These are phyloP conservation scores for Phytophthora pistaciae DNA, from an alignment of 352 stramenopile genomes.

Conservation along the genomic window DNA sequence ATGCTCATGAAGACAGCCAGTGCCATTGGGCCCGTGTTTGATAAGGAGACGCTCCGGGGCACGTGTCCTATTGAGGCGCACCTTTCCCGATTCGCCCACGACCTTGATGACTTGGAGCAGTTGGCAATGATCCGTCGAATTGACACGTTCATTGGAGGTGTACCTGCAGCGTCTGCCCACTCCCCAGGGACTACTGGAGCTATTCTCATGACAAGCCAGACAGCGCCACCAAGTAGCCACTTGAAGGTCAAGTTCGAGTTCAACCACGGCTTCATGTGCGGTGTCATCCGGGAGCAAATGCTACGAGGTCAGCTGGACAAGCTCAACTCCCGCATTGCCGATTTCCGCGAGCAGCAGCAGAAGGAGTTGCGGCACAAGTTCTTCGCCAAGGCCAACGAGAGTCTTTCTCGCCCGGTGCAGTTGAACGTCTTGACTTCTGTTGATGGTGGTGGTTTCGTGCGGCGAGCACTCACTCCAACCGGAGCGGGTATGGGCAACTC, in stretches of 20 bases:
- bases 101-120: slow-evolving; percentile 80
- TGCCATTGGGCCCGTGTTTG: slow-evolving; percentile 79
- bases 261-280: slow-evolving; percentile 86
- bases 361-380: slow-evolving; percentile 80
- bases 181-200: slow-evolving; percentile 11
- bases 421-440: slow-evolving; percentile 33
- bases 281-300: slow-evolving; percentile 87
- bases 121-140: slow-evolving; percentile 82
- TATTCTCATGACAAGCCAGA: slow-evolving; percentile 24
- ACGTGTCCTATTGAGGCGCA: slow-evolving; percentile 80
- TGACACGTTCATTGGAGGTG: slow-evolving; percentile 78
- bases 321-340: slow-evolving; percentile 68
- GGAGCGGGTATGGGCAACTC: slow-evolving; percentile 23
- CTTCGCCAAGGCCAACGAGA: slow-evolving; percentile 80
- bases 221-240: slow-evolving; percentile 31
- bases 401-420: slow-evolving; percentile 49
- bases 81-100: slow-evolving; percentile 66
- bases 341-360: slow-evolving; percentile 80
- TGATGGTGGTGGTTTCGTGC: slow-evolving; percentile 19
- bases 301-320: slow-evolving; percentile 87
- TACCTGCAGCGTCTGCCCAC: slow-evolving; percentile 46
- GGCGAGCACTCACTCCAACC: slow-evolving; percentile 48
- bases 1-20: slow-evolving; percentile 92
- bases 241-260: slow-evolving; percentile 90
- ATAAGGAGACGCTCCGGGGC: slow-evolving; percentile 74